phyloP scores from a whole-genome alignment of 768 basidiomycete genomes.

The Tricholoma sp. region DNA sequence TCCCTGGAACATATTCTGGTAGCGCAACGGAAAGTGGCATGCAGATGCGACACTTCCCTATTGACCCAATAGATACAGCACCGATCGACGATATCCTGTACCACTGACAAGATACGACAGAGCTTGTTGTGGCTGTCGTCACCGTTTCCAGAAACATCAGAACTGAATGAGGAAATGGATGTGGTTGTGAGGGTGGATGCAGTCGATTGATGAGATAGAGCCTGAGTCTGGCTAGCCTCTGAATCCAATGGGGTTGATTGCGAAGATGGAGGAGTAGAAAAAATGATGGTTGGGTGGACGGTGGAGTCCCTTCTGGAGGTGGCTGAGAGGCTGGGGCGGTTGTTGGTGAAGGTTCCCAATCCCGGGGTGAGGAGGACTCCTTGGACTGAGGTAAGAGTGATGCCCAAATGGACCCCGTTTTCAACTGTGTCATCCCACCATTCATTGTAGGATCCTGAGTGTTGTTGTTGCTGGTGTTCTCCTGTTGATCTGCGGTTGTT shows the following conservation, averaged over 20 bases:
- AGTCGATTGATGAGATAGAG: background rate
- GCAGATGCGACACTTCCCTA: background rate
- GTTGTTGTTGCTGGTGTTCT: background rate
- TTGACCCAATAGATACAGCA: background rate
- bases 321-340: too few species aligned
- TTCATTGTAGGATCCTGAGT: too few species aligned
- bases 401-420: too few species aligned
- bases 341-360: too few species aligned
- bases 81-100: background rate
- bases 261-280: background rate
- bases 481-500: background rate
- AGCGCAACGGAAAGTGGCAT: background rate
- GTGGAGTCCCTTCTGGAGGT: background rate
- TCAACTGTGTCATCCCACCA: too few species aligned
- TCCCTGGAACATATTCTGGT: background rate
- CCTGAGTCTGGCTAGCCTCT: background rate
- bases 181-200: background rate
- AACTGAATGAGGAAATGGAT: background rate
- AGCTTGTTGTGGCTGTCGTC: background rate
- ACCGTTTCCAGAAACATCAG: background rate
- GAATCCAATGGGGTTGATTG: background rate
- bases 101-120: background rate
- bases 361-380: too few species aligned
- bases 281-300: background rate
- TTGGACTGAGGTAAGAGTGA: too few species aligned